Evolutionary conservation across 257 asterid species (phyloP).

Genomic region (Nicotiana benthamiana): DNA sequence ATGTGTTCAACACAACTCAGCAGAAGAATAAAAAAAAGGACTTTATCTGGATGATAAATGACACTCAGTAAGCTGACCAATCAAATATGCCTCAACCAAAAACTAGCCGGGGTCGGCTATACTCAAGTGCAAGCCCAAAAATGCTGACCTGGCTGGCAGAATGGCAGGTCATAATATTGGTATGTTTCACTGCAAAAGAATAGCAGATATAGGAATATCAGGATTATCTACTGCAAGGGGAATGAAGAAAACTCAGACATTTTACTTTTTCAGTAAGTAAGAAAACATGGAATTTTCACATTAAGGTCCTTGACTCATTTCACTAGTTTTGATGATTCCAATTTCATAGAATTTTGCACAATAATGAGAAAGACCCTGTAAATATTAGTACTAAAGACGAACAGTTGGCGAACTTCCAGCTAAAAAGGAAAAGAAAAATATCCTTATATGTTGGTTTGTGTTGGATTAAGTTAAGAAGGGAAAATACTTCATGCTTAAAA

Average conservation of each 20-base stretch:
- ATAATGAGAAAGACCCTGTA: neutral
- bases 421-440: neutral
- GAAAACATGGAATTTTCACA: neutral
- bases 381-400: neutral
- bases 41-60: neutral
- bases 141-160: constrained; percentile 87
- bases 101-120: neutral
- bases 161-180: constrained; percentile 71
- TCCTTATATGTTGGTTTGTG: neutral
- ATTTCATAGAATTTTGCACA: neutral
- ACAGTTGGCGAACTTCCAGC: neutral
- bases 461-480: neutral
- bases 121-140: constrained; percentile 18
- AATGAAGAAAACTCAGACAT: neutral
- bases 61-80: neutral
- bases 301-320: neutral
- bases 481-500: neutral
- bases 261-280: neutral
- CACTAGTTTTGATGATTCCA: neutral
- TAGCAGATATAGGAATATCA: constrained; percentile 14
- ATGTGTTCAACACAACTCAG: neutral
- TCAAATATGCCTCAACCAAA: neutral
- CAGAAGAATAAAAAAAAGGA: neutral
- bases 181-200: constrained; percentile 86
- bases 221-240: neutral